Base-by-base conservation (phyloP, 306 rosid species). In the Trifolium subterraneum region DNA sequence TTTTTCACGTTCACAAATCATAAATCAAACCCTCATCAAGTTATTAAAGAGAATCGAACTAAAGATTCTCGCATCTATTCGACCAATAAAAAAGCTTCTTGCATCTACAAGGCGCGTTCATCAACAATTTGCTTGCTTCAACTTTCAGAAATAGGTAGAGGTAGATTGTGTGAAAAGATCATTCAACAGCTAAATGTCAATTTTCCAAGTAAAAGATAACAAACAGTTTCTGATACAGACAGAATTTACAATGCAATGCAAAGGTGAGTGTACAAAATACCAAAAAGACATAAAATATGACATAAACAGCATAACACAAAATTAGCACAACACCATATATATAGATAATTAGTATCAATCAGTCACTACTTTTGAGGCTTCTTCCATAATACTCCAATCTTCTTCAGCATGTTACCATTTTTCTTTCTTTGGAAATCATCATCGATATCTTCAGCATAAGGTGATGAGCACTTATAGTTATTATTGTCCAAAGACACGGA, bases 371-470 rank as follows among this genome's bases (percentile, higher is more conserved):
- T 95, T 23, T 92, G 93, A 68, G 97, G 98, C 78, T 90, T 95
- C 92, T 95, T 95, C 99, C 99, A 95, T 9, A 95, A 83, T 68
- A 90, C 96, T 1, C 99, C 99, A 45, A 95, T 86, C 89, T 95
- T 95, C 91, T 92, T 95, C 64, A 95, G 85, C 99, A 95, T 67
- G 78, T 95, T 95, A 10, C 96, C 96, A 80, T 95, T 90, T 78
- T 95, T 95, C 96, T 95, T 95, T 68, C 90, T 92, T 74, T 86
- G 88, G 47, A 85, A 82, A 23, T 92, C 96, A 47, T 95, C 96
- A 70, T 92, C 94, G 41, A 84, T 76, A 27, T 92, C 92, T 59
- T 85, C 96, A 7, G 84, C 50, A 82, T 58, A 88, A 1, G 94
- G 84, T 4, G 94, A 86, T 4, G 93, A 86, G 68, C 87, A 81